A percentile compares a stretch with the other conserved stretches of the same genome.
phyloP scores from a whole-genome alignment of 2,329 filamentous ascomycete genomes.

The Neofusicoccum parvum region DNA sequence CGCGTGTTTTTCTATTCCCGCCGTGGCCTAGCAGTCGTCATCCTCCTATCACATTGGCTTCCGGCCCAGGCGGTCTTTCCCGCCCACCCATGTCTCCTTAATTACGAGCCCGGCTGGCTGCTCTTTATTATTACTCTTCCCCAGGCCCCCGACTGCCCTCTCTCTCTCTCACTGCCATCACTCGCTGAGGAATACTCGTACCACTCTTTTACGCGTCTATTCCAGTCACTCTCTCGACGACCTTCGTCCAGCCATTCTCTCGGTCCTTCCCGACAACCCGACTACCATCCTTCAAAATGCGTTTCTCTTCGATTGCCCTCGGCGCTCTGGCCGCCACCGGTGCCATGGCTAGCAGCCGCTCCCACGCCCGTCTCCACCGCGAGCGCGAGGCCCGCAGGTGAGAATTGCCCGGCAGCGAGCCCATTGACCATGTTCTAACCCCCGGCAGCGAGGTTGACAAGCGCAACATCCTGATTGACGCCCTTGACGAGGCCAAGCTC shows the following conservation, averaged over 20 bases:
- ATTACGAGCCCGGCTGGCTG: constrained; percentile 3
- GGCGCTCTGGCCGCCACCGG: constrained; percentile 18
- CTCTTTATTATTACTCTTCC: constrained; percentile 20
- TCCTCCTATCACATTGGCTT: constrained; percentile 3
- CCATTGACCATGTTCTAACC: neutral
- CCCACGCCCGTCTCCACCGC: constrained; percentile 18
- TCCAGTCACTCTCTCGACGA: constrained; percentile 21
- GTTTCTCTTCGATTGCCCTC: constrained; percentile 20
- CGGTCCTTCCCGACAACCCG: constrained; percentile 12
- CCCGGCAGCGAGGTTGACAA: neutral
- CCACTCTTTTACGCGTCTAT: constrained; percentile 22
- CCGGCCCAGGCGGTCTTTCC: constrained; percentile 12
- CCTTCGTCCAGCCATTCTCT: constrained; percentile 17
- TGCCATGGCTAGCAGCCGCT: constrained; percentile 18
- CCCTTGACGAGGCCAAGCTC: constrained; percentile 26
- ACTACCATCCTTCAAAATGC: constrained; percentile 16
- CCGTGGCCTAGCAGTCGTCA: constrained; percentile 20
- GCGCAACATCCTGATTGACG: constrained; percentile 25
- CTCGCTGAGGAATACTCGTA: constrained; percentile 19
- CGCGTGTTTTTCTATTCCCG: constrained; percentile 15
- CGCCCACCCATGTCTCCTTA: constrained; percentile 20
- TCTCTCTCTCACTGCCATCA: constrained; percentile 2
- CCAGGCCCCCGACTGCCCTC: neutral
- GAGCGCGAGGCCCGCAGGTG: constrained; percentile 5
- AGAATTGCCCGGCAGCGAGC: neutral